phyloP scores from a whole-genome alignment of 306 rosid species.

The Prinsepia uniflora region DNA sequence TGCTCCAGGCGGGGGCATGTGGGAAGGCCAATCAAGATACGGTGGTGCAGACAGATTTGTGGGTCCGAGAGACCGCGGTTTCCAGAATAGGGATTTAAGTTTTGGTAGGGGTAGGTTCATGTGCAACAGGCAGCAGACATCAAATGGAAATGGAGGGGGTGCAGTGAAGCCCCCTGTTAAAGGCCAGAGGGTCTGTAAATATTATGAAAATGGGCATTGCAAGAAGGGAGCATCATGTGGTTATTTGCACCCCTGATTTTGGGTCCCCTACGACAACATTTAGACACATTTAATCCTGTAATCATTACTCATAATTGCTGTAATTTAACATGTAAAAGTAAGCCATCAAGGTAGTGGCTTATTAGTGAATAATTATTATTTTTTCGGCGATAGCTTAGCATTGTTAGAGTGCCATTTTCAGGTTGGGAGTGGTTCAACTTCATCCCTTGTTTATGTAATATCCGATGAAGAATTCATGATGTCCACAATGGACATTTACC shows the following conservation, averaged over 20 bases:
- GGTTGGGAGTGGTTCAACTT: neutral
- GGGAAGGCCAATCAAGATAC: slow-evolving; percentile 55
- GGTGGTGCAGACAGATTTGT: slow-evolving; percentile 45
- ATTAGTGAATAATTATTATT: slow-evolving; percentile 29
- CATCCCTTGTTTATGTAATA: neutral
- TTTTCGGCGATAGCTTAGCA: slow-evolving; percentile 24
- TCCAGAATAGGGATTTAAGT: slow-evolving; percentile 50
- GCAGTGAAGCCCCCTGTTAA: slow-evolving; percentile 47
- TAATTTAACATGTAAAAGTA: slow-evolving; percentile 57
- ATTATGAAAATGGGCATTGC: slow-evolving; percentile 72
- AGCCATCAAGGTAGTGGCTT: slow-evolving; percentile 49
- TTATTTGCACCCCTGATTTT: slow-evolving; percentile 74
- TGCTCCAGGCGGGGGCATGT: slow-evolving; percentile 23
- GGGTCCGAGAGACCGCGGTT: slow-evolving; percentile 51
- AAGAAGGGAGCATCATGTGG: slow-evolving; percentile 68
- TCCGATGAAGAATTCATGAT: neutral
- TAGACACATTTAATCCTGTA: slow-evolving; percentile 46
- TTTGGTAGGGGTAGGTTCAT: slow-evolving; percentile 46
- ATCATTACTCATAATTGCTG: slow-evolving; percentile 52
- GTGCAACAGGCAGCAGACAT: slow-evolving; percentile 59
- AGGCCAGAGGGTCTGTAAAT: slow-evolving; percentile 92
- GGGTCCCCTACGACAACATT: slow-evolving; percentile 30
- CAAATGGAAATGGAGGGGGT: slow-evolving; percentile 49
- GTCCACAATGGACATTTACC: slow-evolving; percentile 13
- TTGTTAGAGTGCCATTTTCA: slow-evolving; percentile 4